A percentile compares a stretch with the other conserved stretches of the same genome.
These are phyloP conservation scores for Aspergillus hortae DNA, from an alignment of 2,329 filamentous ascomycete species.

Conservation along the genomic window DNA sequence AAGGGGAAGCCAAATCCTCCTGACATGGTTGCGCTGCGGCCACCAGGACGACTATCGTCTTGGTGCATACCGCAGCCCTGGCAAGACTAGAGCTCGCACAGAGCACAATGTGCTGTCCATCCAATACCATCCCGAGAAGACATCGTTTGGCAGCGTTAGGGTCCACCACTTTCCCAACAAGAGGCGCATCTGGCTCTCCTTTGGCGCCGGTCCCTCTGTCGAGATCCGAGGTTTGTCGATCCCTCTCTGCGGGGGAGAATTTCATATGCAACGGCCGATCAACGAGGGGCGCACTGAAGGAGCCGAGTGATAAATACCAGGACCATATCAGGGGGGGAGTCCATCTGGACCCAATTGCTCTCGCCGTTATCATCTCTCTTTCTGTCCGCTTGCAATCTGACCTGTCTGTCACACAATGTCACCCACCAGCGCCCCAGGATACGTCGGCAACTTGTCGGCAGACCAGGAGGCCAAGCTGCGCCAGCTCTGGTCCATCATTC, in stretches of 20 bases:
- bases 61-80: neutral
- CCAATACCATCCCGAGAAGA: too few relatives aligned
- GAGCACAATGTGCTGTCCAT: neutral
- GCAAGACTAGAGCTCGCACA: neutral
- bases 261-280: constrained; percentile 14
- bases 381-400: neutral
- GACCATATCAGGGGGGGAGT: neutral
- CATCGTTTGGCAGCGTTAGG: too few relatives aligned
- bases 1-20: neutral
- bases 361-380: neutral
- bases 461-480: constrained; percentile 85
- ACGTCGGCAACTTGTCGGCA: constrained; percentile 76
- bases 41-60: neutral
- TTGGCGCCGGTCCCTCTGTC: neutral
- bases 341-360: neutral
- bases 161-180: too few relatives aligned
- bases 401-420: constrained; percentile 9
- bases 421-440: constrained; percentile 47
- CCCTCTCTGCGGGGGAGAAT: constrained; percentile 8
- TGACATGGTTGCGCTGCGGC: neutral
- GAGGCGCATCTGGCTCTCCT: neutral
- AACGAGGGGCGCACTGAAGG: neutral
- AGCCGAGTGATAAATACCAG: neutral
- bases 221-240: constrained; percentile 19
- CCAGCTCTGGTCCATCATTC: constrained; percentile 74